A percentile compares a stretch with the other conserved stretches of the same genome.
Evolutionary conservation across 345 rosid species (phyloP).

Genomic region (Eucalyptus regnans): DNA sequence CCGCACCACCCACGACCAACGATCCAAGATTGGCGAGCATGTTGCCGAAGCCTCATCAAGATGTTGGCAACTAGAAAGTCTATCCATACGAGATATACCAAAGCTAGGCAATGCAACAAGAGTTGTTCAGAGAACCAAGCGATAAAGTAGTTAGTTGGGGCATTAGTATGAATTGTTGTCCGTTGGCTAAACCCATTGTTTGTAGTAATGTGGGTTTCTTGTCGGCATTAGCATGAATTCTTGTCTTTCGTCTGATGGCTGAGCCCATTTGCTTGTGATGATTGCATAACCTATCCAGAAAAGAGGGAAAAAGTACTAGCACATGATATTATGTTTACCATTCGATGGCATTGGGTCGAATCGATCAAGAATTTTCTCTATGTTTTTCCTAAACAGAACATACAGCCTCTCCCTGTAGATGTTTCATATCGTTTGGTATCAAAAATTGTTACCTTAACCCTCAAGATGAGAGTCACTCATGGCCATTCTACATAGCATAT

Average conservation of each 20-base stretch:
- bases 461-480: no score
- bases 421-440: no score
- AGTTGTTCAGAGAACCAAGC: not conserved
- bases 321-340: not conserved
- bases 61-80: not conserved
- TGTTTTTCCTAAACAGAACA: no score
- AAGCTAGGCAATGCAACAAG: not conserved
- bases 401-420: no score
- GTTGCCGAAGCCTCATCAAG: not conserved
- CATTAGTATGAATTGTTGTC: not conserved
- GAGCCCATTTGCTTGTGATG: not conserved
- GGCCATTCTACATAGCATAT: no score
- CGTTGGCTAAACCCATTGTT: not conserved
- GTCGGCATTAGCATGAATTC: not conserved
- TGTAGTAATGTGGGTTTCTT: not conserved
- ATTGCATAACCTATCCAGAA: not conserved
- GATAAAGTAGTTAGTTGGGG: not conserved
- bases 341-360: no score
- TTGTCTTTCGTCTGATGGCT: not conserved
- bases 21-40: not conserved
- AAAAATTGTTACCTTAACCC: no score
- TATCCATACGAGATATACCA: not conserved
- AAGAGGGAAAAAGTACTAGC: not conserved
- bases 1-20: not conserved
- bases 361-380: no score